These are phyloP conservation scores for Corrigiola litoralis DNA, from an alignment of 179 eudicot species.

Conservation along the genomic window DNA sequence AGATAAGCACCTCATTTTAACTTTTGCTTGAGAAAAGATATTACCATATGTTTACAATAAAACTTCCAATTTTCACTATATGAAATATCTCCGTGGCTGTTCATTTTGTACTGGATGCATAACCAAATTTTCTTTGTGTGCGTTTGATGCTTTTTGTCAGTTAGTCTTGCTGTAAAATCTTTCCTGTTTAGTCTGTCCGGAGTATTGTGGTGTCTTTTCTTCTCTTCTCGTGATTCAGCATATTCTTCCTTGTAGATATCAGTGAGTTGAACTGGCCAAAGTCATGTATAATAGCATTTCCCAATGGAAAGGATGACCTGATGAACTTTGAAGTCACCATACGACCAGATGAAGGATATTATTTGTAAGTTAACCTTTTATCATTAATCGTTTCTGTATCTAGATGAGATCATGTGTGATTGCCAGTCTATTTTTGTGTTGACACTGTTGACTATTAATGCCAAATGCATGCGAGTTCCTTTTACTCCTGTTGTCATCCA, in stretches of 20 bases:
- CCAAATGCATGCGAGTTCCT: too few relatives aligned
- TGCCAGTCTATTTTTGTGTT: neutral
- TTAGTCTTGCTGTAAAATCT: too few relatives aligned
- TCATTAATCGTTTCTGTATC: neutral
- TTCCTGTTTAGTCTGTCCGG: neutral
- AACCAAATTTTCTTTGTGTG: too few relatives aligned
- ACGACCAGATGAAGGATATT: conserved; percentile 87
- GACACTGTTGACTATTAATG: too few relatives aligned
- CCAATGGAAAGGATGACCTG: conserved; percentile 90
- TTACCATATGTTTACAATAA: too few relatives aligned
- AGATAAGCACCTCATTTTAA: too few relatives aligned
- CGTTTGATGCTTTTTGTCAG: neutral
- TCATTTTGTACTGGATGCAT: too few relatives aligned
- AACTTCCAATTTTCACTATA: too few relatives aligned
- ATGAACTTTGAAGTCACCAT: conserved; percentile 93
- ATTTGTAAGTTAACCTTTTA: conserved; percentile 50
- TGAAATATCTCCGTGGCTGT: too few relatives aligned
- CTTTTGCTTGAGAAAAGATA: too few relatives aligned
- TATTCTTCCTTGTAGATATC: conserved; percentile 61
- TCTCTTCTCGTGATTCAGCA: neutral
- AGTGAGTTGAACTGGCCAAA: conserved; percentile 85
- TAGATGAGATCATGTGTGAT: neutral
- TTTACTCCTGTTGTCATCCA: neutral
- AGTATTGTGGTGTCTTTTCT: neutral
- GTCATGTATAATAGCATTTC: conserved; percentile 66